A percentile compares a stretch with the other conserved stretches of the same genome.
These are phyloP conservation scores for Erysiphe pisi DNA, from an alignment of 2,329 filamentous ascomycete species.

Conservation along the genomic window DNA sequence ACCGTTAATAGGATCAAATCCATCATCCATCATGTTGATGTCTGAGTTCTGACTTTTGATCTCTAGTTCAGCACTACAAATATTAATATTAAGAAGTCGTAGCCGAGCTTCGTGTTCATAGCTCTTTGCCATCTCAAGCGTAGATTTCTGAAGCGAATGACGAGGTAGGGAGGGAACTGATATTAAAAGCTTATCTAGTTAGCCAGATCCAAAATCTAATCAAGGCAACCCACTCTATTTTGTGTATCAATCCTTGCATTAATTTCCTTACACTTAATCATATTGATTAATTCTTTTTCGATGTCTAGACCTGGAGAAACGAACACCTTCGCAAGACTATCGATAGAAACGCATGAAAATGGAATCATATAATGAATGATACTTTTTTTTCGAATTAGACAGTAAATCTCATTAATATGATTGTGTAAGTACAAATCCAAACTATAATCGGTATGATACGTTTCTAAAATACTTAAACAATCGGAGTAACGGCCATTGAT, in stretches of 20 bases:
- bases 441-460: conserved; percentile 74
- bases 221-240: conserved; percentile 47
- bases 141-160: conserved; percentile 56
- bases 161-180: conserved; percentile 58
- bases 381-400: conserved; percentile 71
- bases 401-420: conserved; percentile 61
- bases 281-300: conserved; percentile 60
- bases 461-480: conserved; percentile 72
- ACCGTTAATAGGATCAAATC: no score
- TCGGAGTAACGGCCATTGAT: conserved; percentile 79
- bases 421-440: conserved; percentile 75
- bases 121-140: conserved; percentile 54
- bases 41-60: conserved; percentile 38
- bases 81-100: conserved; percentile 65
- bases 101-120: conserved; percentile 68
- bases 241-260: conserved; percentile 77
- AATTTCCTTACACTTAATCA: conserved; percentile 64
- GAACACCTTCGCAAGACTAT: conserved; percentile 69
- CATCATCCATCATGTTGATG: not conserved
- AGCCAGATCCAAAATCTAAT: conserved; percentile 29
- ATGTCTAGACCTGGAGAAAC: conserved; percentile 51
- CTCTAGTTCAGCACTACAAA: conserved; percentile 65
- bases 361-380: conserved; percentile 88
- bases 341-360: conserved; percentile 75
- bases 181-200: conserved; percentile 51